Conservation (phyloP, 177 flowering plant genomes). For the Tripterygium wilfordii region DNA sequence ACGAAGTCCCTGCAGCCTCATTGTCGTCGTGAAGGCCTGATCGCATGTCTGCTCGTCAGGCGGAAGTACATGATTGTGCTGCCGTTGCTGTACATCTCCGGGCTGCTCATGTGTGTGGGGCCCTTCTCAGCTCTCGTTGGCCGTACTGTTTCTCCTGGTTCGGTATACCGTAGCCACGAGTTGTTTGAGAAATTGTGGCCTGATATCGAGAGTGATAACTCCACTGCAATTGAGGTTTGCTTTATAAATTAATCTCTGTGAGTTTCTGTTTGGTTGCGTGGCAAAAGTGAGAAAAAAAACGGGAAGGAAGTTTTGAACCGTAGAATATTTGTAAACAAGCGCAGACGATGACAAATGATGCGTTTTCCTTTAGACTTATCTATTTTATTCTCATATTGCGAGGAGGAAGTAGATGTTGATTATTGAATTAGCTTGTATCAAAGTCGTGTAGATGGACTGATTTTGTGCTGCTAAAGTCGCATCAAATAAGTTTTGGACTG, state of each 20-base stretch:
- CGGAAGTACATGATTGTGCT: conserved; percentile 39
- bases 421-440: too few species aligned
- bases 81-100: conserved; percentile 50
- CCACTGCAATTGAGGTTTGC: conserved; percentile 49
- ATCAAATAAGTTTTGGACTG: too few species aligned
- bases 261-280: conserved; percentile 2
- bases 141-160: conserved; percentile 45
- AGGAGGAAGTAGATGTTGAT: not conserved
- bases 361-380: too few species aligned
- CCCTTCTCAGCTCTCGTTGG: conserved; percentile 41
- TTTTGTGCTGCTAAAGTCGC: too few species aligned
- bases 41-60: conserved; percentile 26
- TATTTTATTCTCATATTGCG: too few species aligned
- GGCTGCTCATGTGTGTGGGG: conserved; percentile 50
- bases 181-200: conserved; percentile 55
- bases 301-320: not conserved
- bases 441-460: too few species aligned
- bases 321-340: not conserved
- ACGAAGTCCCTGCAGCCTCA: conserved; percentile 21
- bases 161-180: conserved; percentile 65
- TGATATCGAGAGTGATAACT: conserved; percentile 53
- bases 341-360: not conserved
- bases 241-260: not conserved
- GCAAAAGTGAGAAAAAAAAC: not conserved
- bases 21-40: conserved; percentile 19